Conservation (phyloP, 225 moss, liverwort and hornwort species). For the Physcomitrium patens region DNA sequence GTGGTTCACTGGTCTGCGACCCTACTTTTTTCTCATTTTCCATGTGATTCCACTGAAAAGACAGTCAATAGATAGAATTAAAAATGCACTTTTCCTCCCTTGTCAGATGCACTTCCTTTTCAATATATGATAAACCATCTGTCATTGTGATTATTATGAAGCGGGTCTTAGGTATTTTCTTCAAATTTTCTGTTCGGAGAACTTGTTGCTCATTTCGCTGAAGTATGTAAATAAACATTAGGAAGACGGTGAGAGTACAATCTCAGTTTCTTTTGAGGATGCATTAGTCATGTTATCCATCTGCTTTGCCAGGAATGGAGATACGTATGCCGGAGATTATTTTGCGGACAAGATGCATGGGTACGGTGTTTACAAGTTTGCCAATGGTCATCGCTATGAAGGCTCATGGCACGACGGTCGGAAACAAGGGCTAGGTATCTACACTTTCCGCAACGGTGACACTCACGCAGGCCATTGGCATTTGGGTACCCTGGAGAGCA, state of each 20-base stretch:
- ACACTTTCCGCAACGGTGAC: conserved; percentile 88
- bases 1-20: background rate
- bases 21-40: background rate
- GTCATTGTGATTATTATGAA: background rate
- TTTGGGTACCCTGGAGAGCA: conserved; percentile 70
- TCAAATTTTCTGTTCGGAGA: background rate
- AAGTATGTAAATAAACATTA: background rate
- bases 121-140: background rate
- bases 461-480: conserved; percentile 95
- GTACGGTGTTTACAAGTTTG: conserved; percentile 90
- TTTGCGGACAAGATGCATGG: conserved; percentile 97
- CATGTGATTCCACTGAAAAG: background rate
- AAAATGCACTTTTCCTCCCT: background rate
- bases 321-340: conserved; percentile 88
- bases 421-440: conserved; percentile 91
- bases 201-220: background rate
- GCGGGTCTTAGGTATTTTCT: background rate
- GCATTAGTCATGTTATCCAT: conserved; percentile 5
- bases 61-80: background rate
- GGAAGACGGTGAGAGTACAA: background rate
- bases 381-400: conserved; percentile 89
- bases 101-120: background rate
- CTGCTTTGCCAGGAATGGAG: conserved; percentile 67
- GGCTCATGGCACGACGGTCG: conserved; percentile 96
- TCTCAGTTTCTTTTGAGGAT: conserved; percentile 20